Conservation (phyloP, 345 rosid species). For the Gossypium arboreum region DNA sequence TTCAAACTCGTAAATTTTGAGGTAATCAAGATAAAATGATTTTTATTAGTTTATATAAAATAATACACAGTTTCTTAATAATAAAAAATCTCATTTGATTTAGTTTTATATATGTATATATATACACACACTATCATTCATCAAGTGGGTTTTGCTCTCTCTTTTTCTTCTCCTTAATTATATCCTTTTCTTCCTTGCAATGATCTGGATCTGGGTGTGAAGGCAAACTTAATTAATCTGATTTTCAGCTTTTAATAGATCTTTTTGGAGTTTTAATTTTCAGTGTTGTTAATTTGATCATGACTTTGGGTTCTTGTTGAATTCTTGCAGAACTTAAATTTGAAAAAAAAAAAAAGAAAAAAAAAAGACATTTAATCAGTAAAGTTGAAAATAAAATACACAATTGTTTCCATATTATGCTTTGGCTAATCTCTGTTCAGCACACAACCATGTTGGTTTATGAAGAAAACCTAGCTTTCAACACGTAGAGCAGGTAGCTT, state of each 20-base stretch:
- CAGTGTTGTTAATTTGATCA: background rate
- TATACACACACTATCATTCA: background rate
- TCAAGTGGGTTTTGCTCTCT: background rate
- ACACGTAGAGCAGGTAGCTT: background rate
- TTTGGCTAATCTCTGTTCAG: background rate
- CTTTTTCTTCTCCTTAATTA: background rate
- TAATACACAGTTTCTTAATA: background rate
- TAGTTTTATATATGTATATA: background rate
- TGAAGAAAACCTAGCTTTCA: background rate
- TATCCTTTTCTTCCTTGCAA: conserved; percentile 29
- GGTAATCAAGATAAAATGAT: conserved; percentile 20
- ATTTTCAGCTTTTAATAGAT: conserved; percentile 2
- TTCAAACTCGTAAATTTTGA: conserved; percentile 23
- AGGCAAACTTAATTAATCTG: background rate
- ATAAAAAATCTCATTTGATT: background rate
- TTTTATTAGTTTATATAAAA: background rate
- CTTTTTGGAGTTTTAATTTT: background rate
- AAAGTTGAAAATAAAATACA: background rate
- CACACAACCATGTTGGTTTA: background rate
- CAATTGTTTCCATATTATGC: background rate
- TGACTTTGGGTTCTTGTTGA: background rate
- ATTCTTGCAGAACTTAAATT: background rate
- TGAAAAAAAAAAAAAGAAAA: background rate
- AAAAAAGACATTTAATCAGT: background rate
- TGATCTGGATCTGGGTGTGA: conserved; percentile 41